A percentile compares a stretch with the other conserved stretches of the same genome.
These are phyloP conservation scores for Giardia duodenalis DNA, from an alignment of 208 protist species.

Conservation along the genomic window DNA sequence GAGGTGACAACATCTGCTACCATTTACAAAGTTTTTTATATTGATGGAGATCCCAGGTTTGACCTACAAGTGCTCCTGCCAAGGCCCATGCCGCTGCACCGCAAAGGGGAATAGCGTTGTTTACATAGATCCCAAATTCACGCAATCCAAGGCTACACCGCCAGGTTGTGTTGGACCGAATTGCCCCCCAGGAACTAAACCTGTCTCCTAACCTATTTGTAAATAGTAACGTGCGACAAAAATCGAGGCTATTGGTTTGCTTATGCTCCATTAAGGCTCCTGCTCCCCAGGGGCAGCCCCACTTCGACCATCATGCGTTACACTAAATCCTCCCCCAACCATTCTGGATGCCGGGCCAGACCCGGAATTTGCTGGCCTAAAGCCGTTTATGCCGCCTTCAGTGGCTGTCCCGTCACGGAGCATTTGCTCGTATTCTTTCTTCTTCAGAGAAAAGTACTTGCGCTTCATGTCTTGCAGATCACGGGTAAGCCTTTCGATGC, in stretches of 20 bases:
- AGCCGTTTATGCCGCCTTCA: neutral
- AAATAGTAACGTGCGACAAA: neutral
- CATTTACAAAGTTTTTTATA: no score
- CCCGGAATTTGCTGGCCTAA: neutral
- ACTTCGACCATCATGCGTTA: neutral
- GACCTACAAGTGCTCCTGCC: neutral
- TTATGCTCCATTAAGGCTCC: neutral
- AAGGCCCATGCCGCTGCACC: neutral
- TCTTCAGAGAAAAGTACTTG: constrained; percentile 33
- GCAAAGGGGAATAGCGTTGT: neutral
- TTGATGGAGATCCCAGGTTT: neutral
- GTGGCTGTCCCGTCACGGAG: neutral
- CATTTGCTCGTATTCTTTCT: constrained; percentile 7
- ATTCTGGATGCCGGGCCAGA: neutral
- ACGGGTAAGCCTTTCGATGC: constrained; percentile 25
- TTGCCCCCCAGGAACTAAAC: neutral
- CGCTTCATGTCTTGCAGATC: constrained; percentile 33
- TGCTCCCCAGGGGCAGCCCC: neutral
- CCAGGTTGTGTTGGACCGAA: neutral
- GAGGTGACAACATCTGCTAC: no score
- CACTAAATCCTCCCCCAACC: constrained; percentile 20
- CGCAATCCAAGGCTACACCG: neutral
- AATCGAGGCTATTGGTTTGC: neutral
- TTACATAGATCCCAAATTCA: neutral
- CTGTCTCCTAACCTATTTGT: neutral